Conservation (phyloP, 2,329 filamentous ascomycete genomes). For the Arthrocladium fulminans region DNA sequence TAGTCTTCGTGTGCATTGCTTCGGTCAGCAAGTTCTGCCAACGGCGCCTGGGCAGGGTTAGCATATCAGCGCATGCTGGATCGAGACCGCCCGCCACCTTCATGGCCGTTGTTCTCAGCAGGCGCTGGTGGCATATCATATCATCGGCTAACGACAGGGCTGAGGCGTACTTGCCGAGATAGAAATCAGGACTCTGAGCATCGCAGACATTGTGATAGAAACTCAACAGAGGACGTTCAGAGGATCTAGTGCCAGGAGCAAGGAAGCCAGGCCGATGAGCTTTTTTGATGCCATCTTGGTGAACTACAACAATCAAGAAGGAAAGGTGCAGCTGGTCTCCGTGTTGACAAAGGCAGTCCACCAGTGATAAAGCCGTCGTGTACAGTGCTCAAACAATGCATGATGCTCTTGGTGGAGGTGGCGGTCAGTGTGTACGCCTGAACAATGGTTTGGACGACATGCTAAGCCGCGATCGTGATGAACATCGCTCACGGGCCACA, state of each 20-base stretch:
- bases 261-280: background rate
- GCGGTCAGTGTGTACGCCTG: background rate
- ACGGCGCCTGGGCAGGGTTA: background rate
- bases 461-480: background rate
- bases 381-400: slow-evolving; percentile 1
- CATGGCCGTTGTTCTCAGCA: slow-evolving; percentile 13
- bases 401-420: background rate
- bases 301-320: background rate
- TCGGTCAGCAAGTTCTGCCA: background rate
- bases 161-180: slow-evolving; percentile 10
- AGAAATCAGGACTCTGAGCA: slow-evolving; percentile 13
- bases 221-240: slow-evolving; percentile 13
- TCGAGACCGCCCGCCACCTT: slow-evolving; percentile 12
- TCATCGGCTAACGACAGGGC: slow-evolving; percentile 7
- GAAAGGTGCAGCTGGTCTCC: background rate
- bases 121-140: slow-evolving; percentile 13
- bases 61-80: slow-evolving; percentile 14
- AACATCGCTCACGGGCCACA: background rate
- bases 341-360: background rate
- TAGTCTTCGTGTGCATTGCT: slow-evolving; percentile 7
- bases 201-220: slow-evolving; percentile 14
- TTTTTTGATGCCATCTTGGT: slow-evolving; percentile 2
- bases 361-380: background rate
- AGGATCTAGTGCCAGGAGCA: slow-evolving; percentile 1
- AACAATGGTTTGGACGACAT: background rate